Evolutionary conservation across 352 stramenopile genomes (phyloP), one percentile per base, ranked within the genome.

Genomic region (Globisporangium sylvaticum): DNA sequence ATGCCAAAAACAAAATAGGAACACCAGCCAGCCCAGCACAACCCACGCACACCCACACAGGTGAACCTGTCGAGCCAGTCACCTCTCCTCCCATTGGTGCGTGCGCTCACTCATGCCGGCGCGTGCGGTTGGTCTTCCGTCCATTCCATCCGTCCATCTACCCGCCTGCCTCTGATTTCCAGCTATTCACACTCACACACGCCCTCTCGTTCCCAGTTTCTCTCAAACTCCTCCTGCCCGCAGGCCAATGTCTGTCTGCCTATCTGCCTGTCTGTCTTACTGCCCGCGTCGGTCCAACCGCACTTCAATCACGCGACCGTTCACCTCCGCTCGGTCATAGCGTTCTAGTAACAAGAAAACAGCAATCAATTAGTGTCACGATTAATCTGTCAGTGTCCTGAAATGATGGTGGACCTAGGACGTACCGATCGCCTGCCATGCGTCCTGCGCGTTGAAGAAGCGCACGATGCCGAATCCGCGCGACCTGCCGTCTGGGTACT

Each of bases 391-490:
- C 14, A 0, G 12, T 3, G 37, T 46, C 37, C 37, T 20, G 37
- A 8, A 46, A 46, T 5, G 12, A 24, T 14, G 8, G 1, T 22
- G 24, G 18, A 37, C 29, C 18, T 12, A 50, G 18, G 0, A 58
- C 83, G 66, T 66, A 93, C 87, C 81, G 39, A 95, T 93, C 6
- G 84, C 85, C 73, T 78, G 66, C 34, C 63, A 72, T 20, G 82
- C 82, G 24, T 91, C 74, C 4, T 75, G 60, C n/a, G 75, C 48
- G 27, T 74, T 82, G 29, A 74, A 73, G 66, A 86, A 92, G 44
- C 81, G 78, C 66, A 95, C 81, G 57, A 91, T 80, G 12, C 83
- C 87, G 57, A 91, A 93, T 5, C 87, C 84, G 50, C 81, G 80
- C 57, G 83, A 88, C 53, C 79, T 74, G 9, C 85, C 87, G 58